Percentiles rank a stretch among this genome's conserved stretches.
These are phyloP conservation scores for Penicillium sp. DNA, from an alignment of 2,329 filamentous ascomycete genomes.

Conservation along the genomic window DNA sequence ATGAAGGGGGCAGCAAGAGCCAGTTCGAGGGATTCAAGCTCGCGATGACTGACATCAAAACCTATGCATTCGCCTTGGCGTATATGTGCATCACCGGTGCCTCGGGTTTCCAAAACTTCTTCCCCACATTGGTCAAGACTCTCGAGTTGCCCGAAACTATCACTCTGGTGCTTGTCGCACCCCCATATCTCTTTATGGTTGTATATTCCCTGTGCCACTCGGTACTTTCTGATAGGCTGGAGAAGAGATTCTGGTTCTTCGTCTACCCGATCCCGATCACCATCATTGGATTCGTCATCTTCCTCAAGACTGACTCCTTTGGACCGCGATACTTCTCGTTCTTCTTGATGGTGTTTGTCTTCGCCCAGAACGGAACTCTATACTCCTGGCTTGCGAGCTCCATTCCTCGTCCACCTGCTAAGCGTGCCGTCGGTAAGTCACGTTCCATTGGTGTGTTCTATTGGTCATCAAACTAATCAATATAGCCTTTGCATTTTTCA, in stretches of 20 bases:
- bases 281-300: slow-evolving; percentile 53
- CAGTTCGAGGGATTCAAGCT: slow-evolving; percentile 52
- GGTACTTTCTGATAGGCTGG: slow-evolving; percentile 44
- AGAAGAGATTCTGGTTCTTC: slow-evolving; percentile 54
- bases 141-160: slow-evolving; percentile 47
- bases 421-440: slow-evolving; percentile 46
- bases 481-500: slow-evolving; percentile 53
- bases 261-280: slow-evolving; percentile 53
- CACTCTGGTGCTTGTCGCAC: slow-evolving; percentile 52
- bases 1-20: slow-evolving; percentile 47
- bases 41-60: slow-evolving; percentile 52
- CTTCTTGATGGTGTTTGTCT: slow-evolving; percentile 57
- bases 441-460: not conserved
- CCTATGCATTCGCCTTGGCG: slow-evolving; percentile 44
- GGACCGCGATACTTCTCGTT: slow-evolving; percentile 56
- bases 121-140: slow-evolving; percentile 51
- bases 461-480: not conserved
- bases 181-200: slow-evolving; percentile 56
- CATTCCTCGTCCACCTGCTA: slow-evolving; percentile 54
- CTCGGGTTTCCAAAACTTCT: slow-evolving; percentile 56
- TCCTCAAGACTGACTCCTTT: slow-evolving; percentile 53
- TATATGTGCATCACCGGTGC: slow-evolving; percentile 51
- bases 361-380: slow-evolving; percentile 40
- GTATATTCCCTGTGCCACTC: slow-evolving; percentile 48
- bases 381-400: slow-evolving; percentile 49